Conservation (phyloP, 2,329 filamentous ascomycete genomes). For the Pseudogymnoascus sp. region DNA sequence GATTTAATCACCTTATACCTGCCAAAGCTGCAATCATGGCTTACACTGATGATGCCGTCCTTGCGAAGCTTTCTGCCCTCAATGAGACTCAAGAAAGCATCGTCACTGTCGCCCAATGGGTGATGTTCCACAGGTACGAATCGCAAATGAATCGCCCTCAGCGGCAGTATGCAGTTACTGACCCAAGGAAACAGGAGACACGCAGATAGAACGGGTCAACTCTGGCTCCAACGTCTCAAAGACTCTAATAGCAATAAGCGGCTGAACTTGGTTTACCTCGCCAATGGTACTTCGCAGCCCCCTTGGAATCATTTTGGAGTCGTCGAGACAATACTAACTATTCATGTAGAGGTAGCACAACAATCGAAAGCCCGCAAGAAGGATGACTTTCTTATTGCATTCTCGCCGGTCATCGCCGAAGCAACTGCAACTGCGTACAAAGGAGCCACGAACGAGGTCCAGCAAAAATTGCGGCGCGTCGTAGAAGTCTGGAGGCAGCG, state of each 20-base stretch:
- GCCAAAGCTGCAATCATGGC: slow-evolving; percentile 53
- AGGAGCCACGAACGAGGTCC: slow-evolving; percentile 75
- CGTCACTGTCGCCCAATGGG: slow-evolving; percentile 94
- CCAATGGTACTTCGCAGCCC: slow-evolving; percentile 61
- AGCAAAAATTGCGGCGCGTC: slow-evolving; percentile 78
- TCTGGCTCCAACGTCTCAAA: slow-evolving; percentile 86
- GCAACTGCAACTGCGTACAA: slow-evolving; percentile 88
- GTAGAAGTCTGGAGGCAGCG: slow-evolving; percentile 92
- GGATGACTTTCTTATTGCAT: slow-evolving; percentile 85
- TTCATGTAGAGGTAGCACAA: slow-evolving; percentile 73
- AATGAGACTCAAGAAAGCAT: slow-evolving; percentile 98
- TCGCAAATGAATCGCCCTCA: neutral
- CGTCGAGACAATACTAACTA: slow-evolving; percentile 17
- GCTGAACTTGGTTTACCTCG: slow-evolving; percentile 86
- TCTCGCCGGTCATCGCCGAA: slow-evolving; percentile 85
- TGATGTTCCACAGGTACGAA: slow-evolving; percentile 91
- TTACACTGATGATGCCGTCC: slow-evolving; percentile 90
- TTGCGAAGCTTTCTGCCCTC: slow-evolving; percentile 87
- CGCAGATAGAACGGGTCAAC: slow-evolving; percentile 80
- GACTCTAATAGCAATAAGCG: slow-evolving; percentile 81
- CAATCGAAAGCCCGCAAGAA: slow-evolving; percentile 91
- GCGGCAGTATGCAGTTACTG: slow-evolving; percentile 21
- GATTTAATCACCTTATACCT: slow-evolving; percentile 1
- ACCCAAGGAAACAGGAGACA: slow-evolving; percentile 57
- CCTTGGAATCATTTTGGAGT: neutral